Evolutionary conservation across 768 basidiomycete species (phyloP).

Genomic region (Termitomyces heimii): DNA sequence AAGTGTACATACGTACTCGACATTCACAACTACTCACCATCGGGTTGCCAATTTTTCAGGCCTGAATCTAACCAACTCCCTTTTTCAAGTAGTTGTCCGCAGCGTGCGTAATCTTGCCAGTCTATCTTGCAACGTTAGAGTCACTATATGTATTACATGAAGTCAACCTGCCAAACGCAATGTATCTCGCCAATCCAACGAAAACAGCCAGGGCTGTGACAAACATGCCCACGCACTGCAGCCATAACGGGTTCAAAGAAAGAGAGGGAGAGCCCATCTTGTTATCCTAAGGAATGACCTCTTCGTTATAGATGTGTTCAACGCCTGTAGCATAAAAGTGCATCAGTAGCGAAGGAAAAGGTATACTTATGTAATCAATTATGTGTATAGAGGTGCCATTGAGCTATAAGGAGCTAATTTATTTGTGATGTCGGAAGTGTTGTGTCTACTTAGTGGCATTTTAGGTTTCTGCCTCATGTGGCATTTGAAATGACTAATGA

Average conservation of each 20-base stretch:
- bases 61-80: slow-evolving; percentile 75
- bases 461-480: background rate
- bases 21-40: slow-evolving; percentile 42
- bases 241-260: slow-evolving; percentile 34
- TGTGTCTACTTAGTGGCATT: background rate
- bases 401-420: background rate
- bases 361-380: slow-evolving; percentile 1
- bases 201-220: slow-evolving; percentile 29
- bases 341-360: background rate
- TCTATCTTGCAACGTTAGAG: slow-evolving; percentile 35
- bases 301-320: background rate
- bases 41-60: slow-evolving; percentile 80
- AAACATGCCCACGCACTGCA: slow-evolving; percentile 33
- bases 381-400: background rate
- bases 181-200: slow-evolving; percentile 33
- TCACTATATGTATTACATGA: background rate
- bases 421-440: background rate
- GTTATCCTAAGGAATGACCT: background rate
- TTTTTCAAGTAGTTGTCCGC: slow-evolving; percentile 59
- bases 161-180: slow-evolving; percentile 16
- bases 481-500: background rate
- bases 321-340: background rate
- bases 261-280: slow-evolving; percentile 12
- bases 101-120: slow-evolving; percentile 66
- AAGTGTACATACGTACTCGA: slow-evolving; percentile 1